Evolutionary conservation across 352 stramenopile genomes (phyloP).

Genomic region (Phytophthora boehmeriae): DNA sequence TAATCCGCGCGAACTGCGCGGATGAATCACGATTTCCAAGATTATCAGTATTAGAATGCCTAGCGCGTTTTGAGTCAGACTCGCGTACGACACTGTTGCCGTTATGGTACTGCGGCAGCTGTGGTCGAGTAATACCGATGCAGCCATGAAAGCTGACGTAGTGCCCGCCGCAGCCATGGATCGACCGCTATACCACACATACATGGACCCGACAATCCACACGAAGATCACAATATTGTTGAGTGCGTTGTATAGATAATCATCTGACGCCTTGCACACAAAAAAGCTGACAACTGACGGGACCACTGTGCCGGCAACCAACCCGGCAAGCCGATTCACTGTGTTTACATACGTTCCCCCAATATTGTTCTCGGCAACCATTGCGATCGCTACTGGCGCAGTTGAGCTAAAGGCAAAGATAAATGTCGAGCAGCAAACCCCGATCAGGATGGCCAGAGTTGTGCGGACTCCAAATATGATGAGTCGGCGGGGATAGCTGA

Average conservation of each 20-base stretch:
- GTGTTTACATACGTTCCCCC: conserved; percentile 72
- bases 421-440: conserved; percentile 68
- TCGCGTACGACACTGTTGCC: conserved; percentile 64
- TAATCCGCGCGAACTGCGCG: conserved; percentile 56
- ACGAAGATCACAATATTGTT: conserved; percentile 74
- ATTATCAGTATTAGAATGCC: conserved; percentile 77
- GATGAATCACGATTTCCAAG: conserved; percentile 59
- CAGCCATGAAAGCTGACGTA: conserved; percentile 72
- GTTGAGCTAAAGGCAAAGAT: conserved; percentile 77
- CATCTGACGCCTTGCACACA: conserved; percentile 57
- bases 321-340: conserved; percentile 58
- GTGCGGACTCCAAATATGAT: conserved; percentile 70
- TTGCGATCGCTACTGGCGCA: conserved; percentile 66
- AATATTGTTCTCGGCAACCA: conserved; percentile 71
- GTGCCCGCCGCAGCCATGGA: conserved; percentile 65
- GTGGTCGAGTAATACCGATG: conserved; percentile 64
- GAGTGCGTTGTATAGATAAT: conserved; percentile 56
- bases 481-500: conserved; percentile 50
- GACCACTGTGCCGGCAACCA: conserved; percentile 76
- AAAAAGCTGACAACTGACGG: conserved; percentile 83
- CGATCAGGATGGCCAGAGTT: conserved; percentile 63
- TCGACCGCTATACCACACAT: conserved; percentile 68
- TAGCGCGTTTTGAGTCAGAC: conserved; percentile 68
- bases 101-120: conserved; percentile 36
- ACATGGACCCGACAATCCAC: conserved; percentile 74